Conservation (phyloP, 495 filamentous ascomycete species). For the Xylaria scruposa region DNA sequence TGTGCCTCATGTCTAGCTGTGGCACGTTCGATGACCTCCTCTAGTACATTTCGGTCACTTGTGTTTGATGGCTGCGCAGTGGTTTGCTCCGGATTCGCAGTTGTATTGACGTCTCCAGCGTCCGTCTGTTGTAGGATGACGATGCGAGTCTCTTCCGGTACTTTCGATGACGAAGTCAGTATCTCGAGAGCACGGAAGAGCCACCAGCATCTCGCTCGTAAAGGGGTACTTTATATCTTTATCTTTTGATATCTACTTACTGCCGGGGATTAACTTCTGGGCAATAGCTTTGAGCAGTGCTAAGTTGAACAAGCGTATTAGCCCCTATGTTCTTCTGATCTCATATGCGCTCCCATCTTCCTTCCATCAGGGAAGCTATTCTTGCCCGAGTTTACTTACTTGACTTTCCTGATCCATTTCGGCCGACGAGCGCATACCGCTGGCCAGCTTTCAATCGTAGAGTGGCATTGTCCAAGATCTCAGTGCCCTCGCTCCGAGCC, state of each 20-base stretch:
- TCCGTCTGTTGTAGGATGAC: constrained; percentile 75
- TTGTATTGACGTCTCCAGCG: constrained; percentile 26
- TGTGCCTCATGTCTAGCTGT: constrained; percentile 63
- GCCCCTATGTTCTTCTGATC: neutral
- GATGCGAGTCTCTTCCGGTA: constrained; percentile 70
- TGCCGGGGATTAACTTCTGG: constrained; percentile 79
- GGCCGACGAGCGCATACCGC: constrained; percentile 75
- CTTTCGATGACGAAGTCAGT: constrained; percentile 14
- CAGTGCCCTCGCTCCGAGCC: constrained; percentile 60
- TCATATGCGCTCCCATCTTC: neutral
- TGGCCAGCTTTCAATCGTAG: constrained; percentile 72
- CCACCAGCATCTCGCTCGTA: neutral
- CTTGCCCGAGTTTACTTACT: constrained; percentile 55
- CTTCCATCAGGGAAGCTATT: neutral
- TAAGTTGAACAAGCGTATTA: constrained; percentile 34
- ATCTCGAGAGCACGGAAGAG: neutral
- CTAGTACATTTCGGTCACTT: constrained; percentile 58
- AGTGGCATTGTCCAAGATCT: constrained; percentile 72
- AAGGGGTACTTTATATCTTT: neutral
- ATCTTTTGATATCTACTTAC: constrained; percentile 24
- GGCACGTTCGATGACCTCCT: constrained; percentile 72
- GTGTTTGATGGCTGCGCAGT: neutral
- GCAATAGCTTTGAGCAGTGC: constrained; percentile 76
- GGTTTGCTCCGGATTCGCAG: constrained; percentile 32
- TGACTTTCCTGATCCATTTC: constrained; percentile 83